These are phyloP conservation scores for Aspergillus neotritici DNA, from an alignment of 2,329 filamentous ascomycete genomes.

Conservation along the genomic window DNA sequence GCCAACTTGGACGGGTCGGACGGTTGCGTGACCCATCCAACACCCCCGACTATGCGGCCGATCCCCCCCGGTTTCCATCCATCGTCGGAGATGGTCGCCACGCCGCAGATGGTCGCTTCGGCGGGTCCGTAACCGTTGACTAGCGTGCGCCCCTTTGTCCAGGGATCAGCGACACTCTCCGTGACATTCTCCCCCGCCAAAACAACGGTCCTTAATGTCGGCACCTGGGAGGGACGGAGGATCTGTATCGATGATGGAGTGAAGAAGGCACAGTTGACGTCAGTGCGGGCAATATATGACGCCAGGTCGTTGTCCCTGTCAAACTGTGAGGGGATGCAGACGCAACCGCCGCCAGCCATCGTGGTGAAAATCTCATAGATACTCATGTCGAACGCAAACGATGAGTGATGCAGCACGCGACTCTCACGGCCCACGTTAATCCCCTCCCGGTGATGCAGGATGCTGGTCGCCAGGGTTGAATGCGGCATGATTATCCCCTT, in stretches of 20 bases:
- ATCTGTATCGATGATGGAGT: conserved; percentile 47
- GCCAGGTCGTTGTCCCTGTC: conserved; percentile 41
- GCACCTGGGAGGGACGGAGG: conserved; percentile 30
- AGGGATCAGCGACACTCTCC: conserved; percentile 12
- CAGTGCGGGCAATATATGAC: conserved; percentile 27
- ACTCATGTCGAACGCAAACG: conserved; percentile 42
- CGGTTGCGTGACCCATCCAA: too few species aligned
- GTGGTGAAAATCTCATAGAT: conserved; percentile 33
- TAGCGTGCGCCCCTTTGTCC: conserved; percentile 21
- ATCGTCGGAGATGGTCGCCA: too few species aligned
- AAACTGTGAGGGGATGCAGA: conserved; percentile 42
- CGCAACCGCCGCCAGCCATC: conserved; percentile 37
- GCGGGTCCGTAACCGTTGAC: conserved; percentile 18
- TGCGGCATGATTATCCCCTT: conserved; percentile 47
- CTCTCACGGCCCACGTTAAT: conserved; percentile 41
- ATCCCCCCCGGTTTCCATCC: conserved; percentile 5
- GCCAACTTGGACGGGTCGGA: conserved; percentile 23
- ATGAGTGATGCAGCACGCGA: conserved; percentile 37
- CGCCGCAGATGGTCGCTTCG: conserved; percentile 12
- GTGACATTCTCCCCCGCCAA: conserved; percentile 28
- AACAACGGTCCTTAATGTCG: conserved; percentile 26
- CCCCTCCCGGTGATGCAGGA: conserved; percentile 43
- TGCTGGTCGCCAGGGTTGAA: conserved; percentile 47
- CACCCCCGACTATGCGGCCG: too few species aligned
- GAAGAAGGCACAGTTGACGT: conserved; percentile 47